These are phyloP conservation scores for Leptodermis oblonga DNA, from an alignment of 257 asterid species.

Conservation along the genomic window DNA sequence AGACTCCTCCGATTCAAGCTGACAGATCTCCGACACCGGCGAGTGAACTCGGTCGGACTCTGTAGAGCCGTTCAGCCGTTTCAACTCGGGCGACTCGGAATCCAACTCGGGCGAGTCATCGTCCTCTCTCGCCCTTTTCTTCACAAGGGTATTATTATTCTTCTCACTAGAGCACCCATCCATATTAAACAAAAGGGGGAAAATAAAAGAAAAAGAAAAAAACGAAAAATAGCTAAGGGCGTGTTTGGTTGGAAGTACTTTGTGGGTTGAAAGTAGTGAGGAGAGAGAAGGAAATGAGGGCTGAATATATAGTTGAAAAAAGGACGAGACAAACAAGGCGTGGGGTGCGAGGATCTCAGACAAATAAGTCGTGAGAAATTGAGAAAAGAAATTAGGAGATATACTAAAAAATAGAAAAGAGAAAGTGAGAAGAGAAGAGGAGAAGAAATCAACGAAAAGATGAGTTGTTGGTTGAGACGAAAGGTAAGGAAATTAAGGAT, in stretches of 20 bases:
- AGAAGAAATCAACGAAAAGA: conserved; percentile 2
- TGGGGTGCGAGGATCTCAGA: conserved; percentile 7
- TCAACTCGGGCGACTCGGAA: conserved; percentile 16
- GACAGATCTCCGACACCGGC: conserved; percentile 5
- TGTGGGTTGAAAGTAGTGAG: conserved; percentile 8
- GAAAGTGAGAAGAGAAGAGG: not conserved
- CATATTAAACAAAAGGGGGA: not conserved
- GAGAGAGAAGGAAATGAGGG: conserved; percentile 10
- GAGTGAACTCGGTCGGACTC: conserved; percentile 23
- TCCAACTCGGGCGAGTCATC: conserved; percentile 22
- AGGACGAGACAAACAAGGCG: conserved; percentile 7
- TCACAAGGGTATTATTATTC: not conserved
- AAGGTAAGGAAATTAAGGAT: conserved; percentile 11
- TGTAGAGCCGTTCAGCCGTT: not conserved
- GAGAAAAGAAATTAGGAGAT: conserved; percentile 1
- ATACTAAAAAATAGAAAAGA: not conserved
- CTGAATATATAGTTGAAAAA: conserved; percentile 18
- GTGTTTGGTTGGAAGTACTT: conserved; percentile 11
- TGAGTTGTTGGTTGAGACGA: conserved; percentile 21
- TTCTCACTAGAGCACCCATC: conserved; percentile 13
- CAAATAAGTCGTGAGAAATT: conserved; percentile 12
- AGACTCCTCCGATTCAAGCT: conserved; percentile 4
- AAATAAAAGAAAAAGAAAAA: no score
- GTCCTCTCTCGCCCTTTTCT: conserved; percentile 35
- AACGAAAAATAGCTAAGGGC: not conserved